Evolutionary conservation across 2,329 filamentous ascomycete genomes (phyloP), one percentile per base, ranked within the genome.

Genomic region (Aspergillus texensis): DNA sequence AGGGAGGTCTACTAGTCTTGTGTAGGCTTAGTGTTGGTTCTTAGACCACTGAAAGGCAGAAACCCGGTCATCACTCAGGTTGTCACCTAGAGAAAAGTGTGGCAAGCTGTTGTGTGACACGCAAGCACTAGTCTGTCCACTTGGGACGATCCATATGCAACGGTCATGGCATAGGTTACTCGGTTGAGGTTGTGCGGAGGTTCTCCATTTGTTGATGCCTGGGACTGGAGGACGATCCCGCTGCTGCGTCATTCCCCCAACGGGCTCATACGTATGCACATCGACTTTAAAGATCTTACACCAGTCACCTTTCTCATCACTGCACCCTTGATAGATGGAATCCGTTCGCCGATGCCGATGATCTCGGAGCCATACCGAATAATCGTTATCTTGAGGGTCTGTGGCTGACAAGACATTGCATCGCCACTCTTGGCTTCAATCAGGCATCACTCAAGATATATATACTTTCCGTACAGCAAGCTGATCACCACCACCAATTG

Each of bases 231-330:
- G 52, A 26, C 52, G 32, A 55, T 39, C 52, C 52, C 52, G 19
- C 30, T 36, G 52, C 28, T 55, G 52, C 32, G 52, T 55, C 52
- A 55, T 32, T 24, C 52, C 24, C 24, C 32, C 21, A 55, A 55
- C 52, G 8, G 21, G 52, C 30, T 34, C 52, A 14, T 36, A 54
- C 52, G 52, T 55, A 55, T 55, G 52, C 52, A 55, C 39, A 10
- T 28, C 52, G 32, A 39, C 21, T 55, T 55, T 55, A 55, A 55
- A 39, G 52, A 55, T 55, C 32, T 55, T 36, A 46, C 39, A 19
- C 46, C 26, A 43, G 34, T 45, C 57, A 34, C 34, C 53, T 55
- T 61, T 54, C 53, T 50, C 57, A 45, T 58, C 60, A 58, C 32
- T 54, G 34, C 57, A 58, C 60, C 57, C 57, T 21, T 26, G 19